Evolutionary conservation across 106 monocot genomes (phyloP).

Genomic region (Chionographis japonica): DNA sequence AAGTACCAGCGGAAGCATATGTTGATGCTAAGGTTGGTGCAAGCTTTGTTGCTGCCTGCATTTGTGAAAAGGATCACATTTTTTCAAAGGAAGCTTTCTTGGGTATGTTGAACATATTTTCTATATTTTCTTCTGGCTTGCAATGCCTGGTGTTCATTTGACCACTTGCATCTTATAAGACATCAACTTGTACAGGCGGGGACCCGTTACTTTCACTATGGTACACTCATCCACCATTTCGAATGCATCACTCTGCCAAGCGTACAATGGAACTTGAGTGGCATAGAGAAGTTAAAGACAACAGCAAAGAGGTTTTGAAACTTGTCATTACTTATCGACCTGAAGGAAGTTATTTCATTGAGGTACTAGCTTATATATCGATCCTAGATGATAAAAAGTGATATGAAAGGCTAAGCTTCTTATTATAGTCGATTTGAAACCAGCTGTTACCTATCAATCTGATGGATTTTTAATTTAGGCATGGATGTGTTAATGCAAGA

Average conservation of each 20-base stretch:
- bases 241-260: slow-evolving; percentile 88
- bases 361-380: slow-evolving; percentile 36
- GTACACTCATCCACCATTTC: slow-evolving; percentile 85
- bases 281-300: slow-evolving; percentile 57
- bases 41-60: slow-evolving; percentile 69
- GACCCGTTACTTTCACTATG: slow-evolving; percentile 54
- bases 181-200: slow-evolving; percentile 29
- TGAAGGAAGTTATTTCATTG: slow-evolving; percentile 63
- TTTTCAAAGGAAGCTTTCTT: slow-evolving; percentile 26
- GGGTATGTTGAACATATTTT: slow-evolving; percentile 29
- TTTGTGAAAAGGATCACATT: slow-evolving; percentile 59
- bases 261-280: slow-evolving; percentile 76
- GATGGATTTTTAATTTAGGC: background rate
- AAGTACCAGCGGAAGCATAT: slow-evolving; percentile 21
- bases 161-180: background rate
- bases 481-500: background rate
- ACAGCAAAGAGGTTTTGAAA: slow-evolving; percentile 43
- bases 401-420: too few relatives aligned
- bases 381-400: too few relatives aligned
- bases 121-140: background rate
- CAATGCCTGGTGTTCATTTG: background rate
- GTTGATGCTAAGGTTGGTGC: slow-evolving; percentile 52
- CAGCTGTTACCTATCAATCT: too few relatives aligned
- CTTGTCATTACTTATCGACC: slow-evolving; percentile 38
- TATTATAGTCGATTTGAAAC: too few relatives aligned